Base-by-base conservation (phyloP, 2,329 filamentous ascomycete genomes). In the Chaetomium sp. region DNA sequence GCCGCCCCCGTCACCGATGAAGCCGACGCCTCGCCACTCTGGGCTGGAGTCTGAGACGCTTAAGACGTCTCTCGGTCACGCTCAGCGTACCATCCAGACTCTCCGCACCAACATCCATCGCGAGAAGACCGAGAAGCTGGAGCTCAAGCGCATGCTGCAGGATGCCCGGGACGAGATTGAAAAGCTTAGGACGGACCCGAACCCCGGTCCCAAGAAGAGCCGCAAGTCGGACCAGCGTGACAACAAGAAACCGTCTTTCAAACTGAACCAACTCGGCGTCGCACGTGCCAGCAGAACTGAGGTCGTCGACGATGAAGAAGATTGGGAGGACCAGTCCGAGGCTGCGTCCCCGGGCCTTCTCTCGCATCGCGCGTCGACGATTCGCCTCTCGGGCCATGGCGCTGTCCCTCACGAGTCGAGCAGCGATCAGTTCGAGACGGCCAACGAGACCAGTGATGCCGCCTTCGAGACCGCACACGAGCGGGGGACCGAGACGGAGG, bases 71-170 rank as follows among this genome's bases (percentile, higher is more conserved):
- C 79, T 97, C 34, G 87, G 91, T 63, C 94, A 99, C 69, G 92
- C 94, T 41, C 94, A 97, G 70, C 85, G 92, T 56, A 96, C 95
- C 74, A 96, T 99, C 57, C 92, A 97, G 70, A 95, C 90, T 66
- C 82, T 97, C 64, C 91, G 95, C 72, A 91, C 88, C 70, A 95
- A 91, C 66, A 88, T 97, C 47, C 92, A 99, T 70, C 88, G 94
- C 37, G 94, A 99, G 71, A 99, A 97, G 84, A 96, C 92, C 0
- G 94, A 99, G 71, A 99, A 96, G 77, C 82, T 97, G 34, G 94
- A 99, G 72, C 81, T 97, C 53, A 91, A 90, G 72, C 88, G 92
- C 57, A 89, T 99, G 81, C 82, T 97, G 35, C 92, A 97, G 73
- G 94, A 99, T 66, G 87, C 92, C 32, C 85, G 91, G 38, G 94